Base-by-base conservation (phyloP, 2,329 filamentous ascomycete species). In the Nemania abortiva region DNA sequence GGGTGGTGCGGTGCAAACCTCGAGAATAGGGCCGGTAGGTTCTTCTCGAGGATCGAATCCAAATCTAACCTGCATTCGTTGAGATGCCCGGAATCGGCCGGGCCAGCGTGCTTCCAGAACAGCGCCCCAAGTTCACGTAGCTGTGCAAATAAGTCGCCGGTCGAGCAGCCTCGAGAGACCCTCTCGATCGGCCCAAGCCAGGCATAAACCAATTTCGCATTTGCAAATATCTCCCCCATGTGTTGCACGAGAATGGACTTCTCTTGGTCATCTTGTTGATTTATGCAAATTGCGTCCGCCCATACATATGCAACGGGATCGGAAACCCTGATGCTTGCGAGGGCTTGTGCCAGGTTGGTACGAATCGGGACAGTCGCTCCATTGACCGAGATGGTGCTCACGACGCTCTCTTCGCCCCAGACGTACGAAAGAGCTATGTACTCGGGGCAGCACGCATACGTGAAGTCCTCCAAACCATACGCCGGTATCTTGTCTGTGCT, bases 241-340 rank as follows among this genome's bases (percentile, higher is more conserved):
- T 70, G 56, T 22, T 58, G 61, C 15, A 70, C 68, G 3, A 70
- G 18, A 4, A 4, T 34, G 2, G 69, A 66, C 37, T 68, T 70
- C 22, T 70, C 69, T 20, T 53, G 22, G 5, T 68, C 62, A 9
- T 65, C 65, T 37, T 59, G 47, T n/a, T 70, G 69, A 13, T 70
- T 68, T 24, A 68, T 70, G 47, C 68, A 68, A 22, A 70, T 56
- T 5, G 57, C 45, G 34, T 68, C 69, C n/a, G 47, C 62, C 62
- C 65, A 70, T 1, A 70, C 6, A 22, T 69, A 66, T 0, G 10
- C 47, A 4, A 37, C 37, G 1, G 62, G 53, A 22, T 68, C 58
- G n/a, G 45, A 63, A 10, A 52, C 27, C 22, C 22, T 18, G 50
- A 66, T 53, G 13, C 49, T 62, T 2, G 54, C 45, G 13, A 70